Evolutionary conservation across 139 green algal species (phyloP).

Genomic region (Volvox reticuliferus): DNA sequence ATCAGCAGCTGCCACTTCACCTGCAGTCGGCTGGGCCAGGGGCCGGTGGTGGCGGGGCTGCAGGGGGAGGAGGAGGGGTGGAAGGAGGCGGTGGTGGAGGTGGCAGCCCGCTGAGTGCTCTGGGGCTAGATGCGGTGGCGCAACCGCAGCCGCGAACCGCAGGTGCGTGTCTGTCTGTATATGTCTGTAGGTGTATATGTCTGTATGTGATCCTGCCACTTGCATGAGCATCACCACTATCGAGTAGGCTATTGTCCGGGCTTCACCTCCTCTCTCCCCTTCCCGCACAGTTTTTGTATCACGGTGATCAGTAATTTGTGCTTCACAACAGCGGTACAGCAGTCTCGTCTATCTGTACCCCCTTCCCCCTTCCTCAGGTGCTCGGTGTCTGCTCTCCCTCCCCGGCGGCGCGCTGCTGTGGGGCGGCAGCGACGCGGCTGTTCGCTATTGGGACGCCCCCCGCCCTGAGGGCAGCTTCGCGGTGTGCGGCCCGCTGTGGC

Average conservation of each 20-base stretch:
- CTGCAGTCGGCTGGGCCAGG: neutral
- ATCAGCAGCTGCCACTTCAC: neutral
- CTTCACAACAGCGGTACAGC: too few species aligned
- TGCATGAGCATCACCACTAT: neutral
- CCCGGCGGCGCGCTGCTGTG: constrained; percentile 72
- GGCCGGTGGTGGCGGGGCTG: neutral
- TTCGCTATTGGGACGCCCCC: constrained; percentile 76
- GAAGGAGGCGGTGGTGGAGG: neutral
- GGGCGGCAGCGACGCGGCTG: constrained; percentile 73
- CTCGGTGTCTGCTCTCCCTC: constrained; percentile 74
- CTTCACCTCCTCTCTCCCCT: neutral
- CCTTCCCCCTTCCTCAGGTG: constrained; percentile 33
- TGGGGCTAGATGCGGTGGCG: constrained; percentile 63
- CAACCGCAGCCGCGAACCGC: constrained; percentile 48
- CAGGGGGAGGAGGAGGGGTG: neutral
- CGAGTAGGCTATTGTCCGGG: too few species aligned
- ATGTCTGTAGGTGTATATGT: neutral
- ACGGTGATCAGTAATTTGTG: too few species aligned
- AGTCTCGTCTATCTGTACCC: neutral
- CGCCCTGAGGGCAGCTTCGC: constrained; percentile 75
- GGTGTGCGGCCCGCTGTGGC: constrained; percentile 67
- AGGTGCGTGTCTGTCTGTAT: constrained; percentile 15
- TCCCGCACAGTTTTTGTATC: too few species aligned
- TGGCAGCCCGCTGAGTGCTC: neutral
- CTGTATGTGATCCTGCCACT: neutral